Evolutionary conservation across 1,139 yeast genomes (phyloP), one percentile per base, ranked within the genome.

Genomic region (Yamadazyma sp.): DNA sequence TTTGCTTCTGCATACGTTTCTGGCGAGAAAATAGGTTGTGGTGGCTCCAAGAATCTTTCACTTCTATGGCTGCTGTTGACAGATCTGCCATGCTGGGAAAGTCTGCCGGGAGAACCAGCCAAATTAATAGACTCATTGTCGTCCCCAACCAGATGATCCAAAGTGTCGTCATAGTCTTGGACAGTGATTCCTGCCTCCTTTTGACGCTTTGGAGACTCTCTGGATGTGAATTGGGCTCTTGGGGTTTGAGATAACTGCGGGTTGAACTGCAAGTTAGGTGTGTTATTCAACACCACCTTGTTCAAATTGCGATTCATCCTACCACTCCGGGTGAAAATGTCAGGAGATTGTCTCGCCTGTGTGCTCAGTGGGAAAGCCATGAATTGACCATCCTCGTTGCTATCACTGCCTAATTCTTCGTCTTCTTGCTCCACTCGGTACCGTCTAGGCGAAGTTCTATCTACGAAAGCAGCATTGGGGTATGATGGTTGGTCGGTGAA

Each of bases 181-280:
- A 76, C 69, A 10, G 75, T 61, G 9, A 79, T 61, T 11, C 78
- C 71, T 3, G 75, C 73, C 37, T 70, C 71, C 22, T 63, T 66
- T 35, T 71, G 71, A 55, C 87, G 75, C 42, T 69, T 75, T 25
- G 92, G 92, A 0, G 89, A 83, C 51, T 83, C 89, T 48, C 75
- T 64, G 17, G 75, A 65, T 1, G 88, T 80, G 50, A 71, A 81
- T 39, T 73, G 73, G 8, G 80, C 74, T 49, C 83, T 61, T 3
- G 81, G 72, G 2, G 83, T 77, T 2, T 48, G 47, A 9, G 41
- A 47, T 16, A 27, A 20, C 18, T 38, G 22, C 32, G 45, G 28
- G 27, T 43, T 25, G 41, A 44, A 41, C 28, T 41, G 47, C 22
- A 50, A 48, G 26, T 49, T 46, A 3, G 54, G 54, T n/a, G 54